A percentile compares a stretch with the other conserved stretches of the same genome.
Conservation (phyloP, 805 yeast genomes). For the Candida pini region DNA sequence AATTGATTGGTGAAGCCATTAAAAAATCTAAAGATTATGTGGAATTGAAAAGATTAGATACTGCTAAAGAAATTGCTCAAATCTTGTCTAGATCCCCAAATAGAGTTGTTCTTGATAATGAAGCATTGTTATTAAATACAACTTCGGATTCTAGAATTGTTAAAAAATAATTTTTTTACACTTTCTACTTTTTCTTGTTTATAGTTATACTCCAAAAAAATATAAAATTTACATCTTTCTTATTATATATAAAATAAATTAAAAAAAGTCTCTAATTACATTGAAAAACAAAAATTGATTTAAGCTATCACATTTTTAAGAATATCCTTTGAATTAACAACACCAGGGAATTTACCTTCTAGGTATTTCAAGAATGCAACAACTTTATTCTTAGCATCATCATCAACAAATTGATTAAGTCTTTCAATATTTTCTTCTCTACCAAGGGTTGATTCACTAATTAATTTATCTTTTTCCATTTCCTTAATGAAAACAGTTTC, state of each 20-base stretch:
- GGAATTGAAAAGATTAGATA: slow-evolving; percentile 92
- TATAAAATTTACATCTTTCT: neutral
- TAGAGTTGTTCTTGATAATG: slow-evolving; percentile 85
- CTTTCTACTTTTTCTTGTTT: slow-evolving; percentile 1
- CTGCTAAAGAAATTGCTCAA: slow-evolving; percentile 91
- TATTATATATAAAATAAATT: neutral
- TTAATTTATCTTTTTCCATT: slow-evolving; percentile 62
- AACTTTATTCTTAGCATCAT: slow-evolving; percentile 59
- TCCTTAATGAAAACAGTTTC: slow-evolving; percentile 71
- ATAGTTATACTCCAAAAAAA: neutral
- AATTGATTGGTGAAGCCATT: slow-evolving; percentile 97
- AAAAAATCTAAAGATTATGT: slow-evolving; percentile 94
- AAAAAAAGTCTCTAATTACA: neutral
- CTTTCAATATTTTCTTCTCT: slow-evolving; percentile 79
- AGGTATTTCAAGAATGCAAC: slow-evolving; percentile 67
- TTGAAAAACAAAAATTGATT: slow-evolving; percentile 1
- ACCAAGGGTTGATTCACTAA: slow-evolving; percentile 72
- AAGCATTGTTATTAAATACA: slow-evolving; percentile 85
- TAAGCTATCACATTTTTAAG: slow-evolving; percentile 38
- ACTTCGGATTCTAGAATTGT: slow-evolving; percentile 65
- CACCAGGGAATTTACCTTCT: slow-evolving; percentile 58
- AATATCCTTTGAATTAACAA: slow-evolving; percentile 47
- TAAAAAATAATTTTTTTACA: slow-evolving; percentile 16
- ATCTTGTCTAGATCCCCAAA: slow-evolving; percentile 86
- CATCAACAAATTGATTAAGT: slow-evolving; percentile 71